Evolutionary conservation across 2,329 filamentous ascomycete genomes (phyloP), one percentile per base, ranked within the genome.

Genomic region (Claviceps fusiformis): DNA sequence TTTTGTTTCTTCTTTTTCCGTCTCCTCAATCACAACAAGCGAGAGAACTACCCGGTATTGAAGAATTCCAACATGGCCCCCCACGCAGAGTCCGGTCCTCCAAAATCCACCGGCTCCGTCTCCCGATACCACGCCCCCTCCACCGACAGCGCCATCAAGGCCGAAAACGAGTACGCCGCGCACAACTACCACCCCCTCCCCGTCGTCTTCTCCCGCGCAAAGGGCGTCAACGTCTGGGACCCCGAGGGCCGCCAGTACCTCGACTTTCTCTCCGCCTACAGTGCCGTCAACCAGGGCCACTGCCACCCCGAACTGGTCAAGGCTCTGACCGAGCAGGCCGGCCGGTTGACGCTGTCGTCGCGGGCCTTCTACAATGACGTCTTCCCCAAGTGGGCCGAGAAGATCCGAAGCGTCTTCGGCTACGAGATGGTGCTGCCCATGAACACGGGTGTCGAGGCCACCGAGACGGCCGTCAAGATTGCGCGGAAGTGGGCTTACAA

Each of bases 171-270:
- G 68, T 92, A 82, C 70, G 93, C 93, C 52, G 93, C 93, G 51
- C 93, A 98, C 81, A 98, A 98, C 78, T 98, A 98, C 78, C 91
- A 97, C 72, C 93, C 93, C 17, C 81, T 98, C 2, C 93, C 93
- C 45, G 85, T 98, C 57, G 93, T 95, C 67, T 96, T 97, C 71
- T 79, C 92, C 55, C 82, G 83, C 61, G 93, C 90, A 46, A 80
- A 85, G 64, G 93, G 92, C 51, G 86, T 86, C 66, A 85, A 87
- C 58, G 93, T 97, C 56, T 98, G 93, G 92, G 93, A 98, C 68
- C 93, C 93, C 19, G 93, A 98, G 75, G 90, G 88, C 67, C 87
- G 85, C 64, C 85, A 95, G 70, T 97, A 98, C 72, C 83, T 97
- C 64, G 93, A 98, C 75, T 98, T 96, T 74, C 83, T 98, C 61